phyloP scores from a whole-genome alignment of 108 stramenopile species.

The Discostella pseudostelligera region DNA sequence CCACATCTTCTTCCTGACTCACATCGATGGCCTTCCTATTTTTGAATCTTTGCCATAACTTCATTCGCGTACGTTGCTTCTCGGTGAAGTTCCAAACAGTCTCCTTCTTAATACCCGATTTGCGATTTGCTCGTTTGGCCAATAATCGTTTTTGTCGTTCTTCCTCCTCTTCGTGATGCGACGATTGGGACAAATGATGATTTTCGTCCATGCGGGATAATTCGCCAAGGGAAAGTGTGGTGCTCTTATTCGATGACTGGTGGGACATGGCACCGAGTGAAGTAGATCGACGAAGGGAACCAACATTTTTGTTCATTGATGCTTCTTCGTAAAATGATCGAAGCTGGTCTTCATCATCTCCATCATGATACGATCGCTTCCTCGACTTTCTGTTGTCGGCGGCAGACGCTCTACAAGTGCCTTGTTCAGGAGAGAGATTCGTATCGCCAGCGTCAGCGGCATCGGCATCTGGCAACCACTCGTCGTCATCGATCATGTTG shows the following conservation, averaged over 20 bases:
- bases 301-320: neutral
- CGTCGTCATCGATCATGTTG: slow-evolving; percentile 13
- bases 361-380: too few species aligned
- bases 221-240: slow-evolving; percentile 29
- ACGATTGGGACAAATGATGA: slow-evolving; percentile 24
- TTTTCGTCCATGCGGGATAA: slow-evolving; percentile 35
- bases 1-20: slow-evolving; percentile 28
- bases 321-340: slow-evolving; percentile 30
- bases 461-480: slow-evolving; percentile 1
- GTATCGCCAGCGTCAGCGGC: too few species aligned
- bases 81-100: slow-evolving; percentile 12
- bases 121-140: slow-evolving; percentile 6
- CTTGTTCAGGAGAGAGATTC: too few species aligned
- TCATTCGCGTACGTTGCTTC: slow-evolving; percentile 13
- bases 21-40: slow-evolving; percentile 27
- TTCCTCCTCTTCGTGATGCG: slow-evolving; percentile 35
- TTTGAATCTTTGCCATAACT: slow-evolving; percentile 16
- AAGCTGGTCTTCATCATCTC: neutral
- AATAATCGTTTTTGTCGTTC: slow-evolving; percentile 30
- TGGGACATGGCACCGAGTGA: slow-evolving; percentile 2
- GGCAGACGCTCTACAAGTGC: too few species aligned
- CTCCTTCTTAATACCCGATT: neutral
- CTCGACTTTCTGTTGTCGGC: too few species aligned
- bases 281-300: too few species aligned
- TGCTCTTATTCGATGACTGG: neutral